Conservation (phyloP, 352 stramenopile species). For the Phytophthora multivora region DNA sequence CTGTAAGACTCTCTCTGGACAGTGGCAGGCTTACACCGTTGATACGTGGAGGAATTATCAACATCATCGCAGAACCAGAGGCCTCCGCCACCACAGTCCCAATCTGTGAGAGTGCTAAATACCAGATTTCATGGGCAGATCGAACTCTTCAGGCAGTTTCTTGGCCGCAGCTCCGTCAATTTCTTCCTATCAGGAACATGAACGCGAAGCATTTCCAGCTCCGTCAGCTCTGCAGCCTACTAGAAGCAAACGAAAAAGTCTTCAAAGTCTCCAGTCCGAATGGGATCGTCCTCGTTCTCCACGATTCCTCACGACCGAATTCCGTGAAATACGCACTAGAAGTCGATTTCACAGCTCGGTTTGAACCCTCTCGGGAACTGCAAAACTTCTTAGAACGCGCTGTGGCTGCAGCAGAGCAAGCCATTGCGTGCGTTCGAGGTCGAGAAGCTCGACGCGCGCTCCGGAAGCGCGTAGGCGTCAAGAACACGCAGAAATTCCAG, state of each 20-base stretch:
- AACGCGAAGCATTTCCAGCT: slow-evolving; percentile 77
- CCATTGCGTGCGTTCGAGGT: slow-evolving; percentile 55
- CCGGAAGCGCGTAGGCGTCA: slow-evolving; percentile 27
- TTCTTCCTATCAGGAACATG: slow-evolving; percentile 68
- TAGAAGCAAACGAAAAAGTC: slow-evolving; percentile 4
- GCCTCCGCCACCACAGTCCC: not conserved
- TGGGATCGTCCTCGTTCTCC: slow-evolving; percentile 40
- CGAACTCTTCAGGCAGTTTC: slow-evolving; percentile 45
- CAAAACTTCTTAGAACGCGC: slow-evolving; percentile 40
- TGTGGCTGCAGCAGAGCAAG: slow-evolving; percentile 44
- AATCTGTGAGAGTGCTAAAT: slow-evolving; percentile 49
- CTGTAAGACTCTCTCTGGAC: slow-evolving; percentile 17
- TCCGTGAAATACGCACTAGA: slow-evolving; percentile 49
- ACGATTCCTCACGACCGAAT: slow-evolving; percentile 23
- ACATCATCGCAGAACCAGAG: not conserved
- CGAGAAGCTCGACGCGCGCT: slow-evolving; percentile 41
- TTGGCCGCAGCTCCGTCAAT: slow-evolving; percentile 57
- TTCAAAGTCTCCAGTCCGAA: slow-evolving; percentile 38
- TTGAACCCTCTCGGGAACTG: slow-evolving; percentile 13
- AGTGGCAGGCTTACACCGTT: slow-evolving; percentile 4
- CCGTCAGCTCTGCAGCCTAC: slow-evolving; percentile 20
- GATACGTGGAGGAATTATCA: slow-evolving; percentile 27
- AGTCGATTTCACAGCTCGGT: slow-evolving; percentile 39
- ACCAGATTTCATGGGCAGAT: slow-evolving; percentile 63
- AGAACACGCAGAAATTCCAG: slow-evolving; percentile 24